Evolutionary conservation across 108 stramenopile genomes (phyloP), one percentile per base, ranked within the genome.

Genomic region (Skeletonema tropicum): DNA sequence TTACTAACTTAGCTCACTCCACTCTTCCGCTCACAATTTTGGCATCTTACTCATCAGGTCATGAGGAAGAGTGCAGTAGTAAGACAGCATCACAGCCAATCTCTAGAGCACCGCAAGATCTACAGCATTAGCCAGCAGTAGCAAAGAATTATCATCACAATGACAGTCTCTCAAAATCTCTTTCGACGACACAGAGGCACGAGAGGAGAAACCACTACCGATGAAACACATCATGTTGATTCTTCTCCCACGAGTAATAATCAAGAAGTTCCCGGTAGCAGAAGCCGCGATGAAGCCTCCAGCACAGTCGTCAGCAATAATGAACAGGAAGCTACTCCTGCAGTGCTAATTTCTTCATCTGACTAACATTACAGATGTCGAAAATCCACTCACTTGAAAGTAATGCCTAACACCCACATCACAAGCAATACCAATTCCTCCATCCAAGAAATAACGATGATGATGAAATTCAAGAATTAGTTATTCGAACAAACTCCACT

Each of bases 401-500:
- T 49, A 19, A n/a, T n/a, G n/a, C n/a, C 26, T 29, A 29, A 29
- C 26, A 29, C 1, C 26, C 1, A 23, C 52, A 45, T 6, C 23
- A 23, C 3, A 10, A 55, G n/a, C 52, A 55, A 49, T n/a, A 15
- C 19, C 19, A 49, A 23, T 23, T 10, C 21, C 52, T 25, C 19
- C 52, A 17, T 25, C 15, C 26, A 29, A 29, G 23, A 60, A 14
- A 35, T n/a, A n/a, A n/a, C n/a, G n/a, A 60, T 35, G 45, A 57
- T 13, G 73, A 75, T 9, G 74, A 70, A 49, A 64, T 75, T 17
- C 68, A 75, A 42, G 74, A 75, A 68, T 25, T 82, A 25, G 65
- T 82, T 3, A 74, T 82, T 19, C 80, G 52, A 74, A 63, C 74
- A 46, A 73, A 68, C 36, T 68, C 64, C 36, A 32, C 39, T 8